Evolutionary conservation across 352 stramenopile genomes (phyloP).

Genomic region (Phytophthora nicotianae): DNA sequence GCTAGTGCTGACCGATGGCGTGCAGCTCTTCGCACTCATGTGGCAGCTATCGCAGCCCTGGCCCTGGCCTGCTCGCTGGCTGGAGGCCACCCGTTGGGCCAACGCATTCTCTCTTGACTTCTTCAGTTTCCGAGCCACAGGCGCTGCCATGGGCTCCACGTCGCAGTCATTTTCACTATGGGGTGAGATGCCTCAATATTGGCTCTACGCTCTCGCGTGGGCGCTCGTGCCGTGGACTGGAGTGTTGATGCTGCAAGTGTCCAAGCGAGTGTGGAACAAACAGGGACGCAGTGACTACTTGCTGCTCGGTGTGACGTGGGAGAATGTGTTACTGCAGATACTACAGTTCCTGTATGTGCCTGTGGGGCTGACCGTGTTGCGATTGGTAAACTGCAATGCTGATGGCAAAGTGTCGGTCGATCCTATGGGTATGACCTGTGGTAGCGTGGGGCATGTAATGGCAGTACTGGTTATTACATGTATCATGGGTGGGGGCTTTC

Average conservation of each 20-base stretch:
- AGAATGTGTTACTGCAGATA: conserved; percentile 55
- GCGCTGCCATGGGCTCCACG: conserved; percentile 66
- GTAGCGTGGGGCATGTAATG: conserved; percentile 30
- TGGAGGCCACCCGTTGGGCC: conserved; percentile 50
- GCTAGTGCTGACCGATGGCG: conserved; percentile 43
- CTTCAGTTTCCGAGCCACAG: conserved; percentile 55
- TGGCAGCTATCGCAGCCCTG: conserved; percentile 83
- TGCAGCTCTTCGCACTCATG: conserved; percentile 71
- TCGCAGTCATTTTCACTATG: conserved; percentile 61
- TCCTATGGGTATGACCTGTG: conserved; percentile 42
- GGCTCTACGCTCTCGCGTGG: conserved; percentile 60
- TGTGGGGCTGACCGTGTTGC: conserved; percentile 59
- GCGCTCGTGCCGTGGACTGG: conserved; percentile 31
- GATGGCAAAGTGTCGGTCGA: conserved; percentile 51
- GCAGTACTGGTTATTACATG: conserved; percentile 42
- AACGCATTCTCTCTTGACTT: conserved; percentile 61
- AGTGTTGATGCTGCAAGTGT: conserved; percentile 3
- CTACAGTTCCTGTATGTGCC: conserved; percentile 64
- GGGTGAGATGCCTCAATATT: conserved; percentile 64
- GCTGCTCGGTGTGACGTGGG: conserved; percentile 29
- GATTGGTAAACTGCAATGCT: conserved; percentile 62
- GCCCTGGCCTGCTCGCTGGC: conserved; percentile 70
- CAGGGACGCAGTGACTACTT: conserved; percentile 38
- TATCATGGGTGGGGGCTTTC: conserved; percentile 45
- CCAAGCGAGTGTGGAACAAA: conserved; percentile 17